Evolutionary conservation across 2,329 filamentous ascomycete species (phyloP), one percentile per base, ranked within the genome.

Genomic region (Thermomyces lanuginosus): DNA sequence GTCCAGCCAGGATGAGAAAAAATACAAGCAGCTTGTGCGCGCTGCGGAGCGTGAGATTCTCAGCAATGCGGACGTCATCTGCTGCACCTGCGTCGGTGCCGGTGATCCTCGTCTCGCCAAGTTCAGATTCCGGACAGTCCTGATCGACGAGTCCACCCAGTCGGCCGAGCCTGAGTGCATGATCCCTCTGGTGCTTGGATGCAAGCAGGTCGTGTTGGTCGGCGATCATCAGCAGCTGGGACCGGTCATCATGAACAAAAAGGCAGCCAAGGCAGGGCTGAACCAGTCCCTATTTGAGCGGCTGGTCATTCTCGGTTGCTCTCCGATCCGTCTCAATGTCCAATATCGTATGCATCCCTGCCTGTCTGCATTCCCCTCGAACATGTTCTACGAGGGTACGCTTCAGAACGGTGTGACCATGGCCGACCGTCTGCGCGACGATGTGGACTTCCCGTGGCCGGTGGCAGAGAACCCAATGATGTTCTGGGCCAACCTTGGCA

Each of bases 221-320:
- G 89, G 89, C 48, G 89, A 98, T 48, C 89, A 98, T 56, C 91
- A 95, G 55, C 89, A 98, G 52, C 71, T 98, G 38, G 89, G 89
- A 0, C 89, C 89, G 1, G 89, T 98, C 43, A 95, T 98, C 49
- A 98, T 98, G 86, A 98, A 98, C 66, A 98, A 98, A 67, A 95
- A 95, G 58, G 89, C 89, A 8, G 89, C 89, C 35, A 95, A 95
- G 57, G 89, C 89, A 29, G 89, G 89, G 34, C 65, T 98, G 9
- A 93, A 95, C 56, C 89, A 95, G 54, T 95, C 86, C n/a, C 65
- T 98, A 6, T 98, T 98, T 46, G 89, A 98, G 59, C 82, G 89
- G 43, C 66, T 98, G 26, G 84, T 95, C 42, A 82, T 86, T 44
- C 68, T 95, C n/a, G 77, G 78, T 22, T 77, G 83, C 43, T 74